Evolutionary conservation across 495 filamentous ascomycete species (phyloP).

Genomic region (Penicillium diatomitis): DNA sequence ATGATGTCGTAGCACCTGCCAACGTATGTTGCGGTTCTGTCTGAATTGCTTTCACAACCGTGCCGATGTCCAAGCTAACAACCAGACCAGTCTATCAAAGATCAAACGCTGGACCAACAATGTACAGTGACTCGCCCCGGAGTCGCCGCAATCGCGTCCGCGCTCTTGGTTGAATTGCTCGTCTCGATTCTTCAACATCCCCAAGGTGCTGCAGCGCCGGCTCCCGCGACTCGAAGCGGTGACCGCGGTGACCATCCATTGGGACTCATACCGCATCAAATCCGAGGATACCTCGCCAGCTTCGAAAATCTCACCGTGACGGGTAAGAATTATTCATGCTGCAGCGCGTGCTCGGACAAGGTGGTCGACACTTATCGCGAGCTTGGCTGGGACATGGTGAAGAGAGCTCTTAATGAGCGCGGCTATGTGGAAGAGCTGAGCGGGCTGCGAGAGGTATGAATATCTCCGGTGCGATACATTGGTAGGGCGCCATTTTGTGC

Average conservation of each 20-base stretch:
- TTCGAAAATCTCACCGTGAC: constrained; percentile 78
- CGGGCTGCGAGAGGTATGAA: constrained; percentile 72
- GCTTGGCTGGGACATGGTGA: constrained; percentile 82
- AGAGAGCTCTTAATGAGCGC: constrained; percentile 70
- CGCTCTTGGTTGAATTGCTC: constrained; percentile 82
- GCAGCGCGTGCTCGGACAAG: constrained; percentile 79
- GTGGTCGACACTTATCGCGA: constrained; percentile 62
- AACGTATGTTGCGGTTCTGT: constrained; percentile 55
- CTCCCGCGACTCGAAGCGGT: constrained; percentile 43
- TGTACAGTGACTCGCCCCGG: constrained; percentile 95
- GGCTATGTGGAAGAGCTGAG: constrained; percentile 87
- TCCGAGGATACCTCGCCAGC: constrained; percentile 80
- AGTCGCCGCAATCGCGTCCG: constrained; percentile 83
- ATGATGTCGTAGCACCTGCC: constrained; percentile 89
- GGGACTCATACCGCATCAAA: constrained; percentile 83
- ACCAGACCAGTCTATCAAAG: constrained; percentile 66
- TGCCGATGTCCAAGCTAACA: constrained; percentile 28
- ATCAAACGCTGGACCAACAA: constrained; percentile 93
- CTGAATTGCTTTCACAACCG: not conserved
- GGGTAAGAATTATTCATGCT: constrained; percentile 79
- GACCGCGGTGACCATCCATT: constrained; percentile 66
- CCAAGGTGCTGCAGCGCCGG: constrained; percentile 47
- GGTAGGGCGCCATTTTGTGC: not conserved
- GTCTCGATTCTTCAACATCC: constrained; percentile 85
- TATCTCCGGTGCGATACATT: not conserved